Conservation (phyloP, 1,284 basidiomycete species). For the Singerocomus rubriflavus region DNA sequence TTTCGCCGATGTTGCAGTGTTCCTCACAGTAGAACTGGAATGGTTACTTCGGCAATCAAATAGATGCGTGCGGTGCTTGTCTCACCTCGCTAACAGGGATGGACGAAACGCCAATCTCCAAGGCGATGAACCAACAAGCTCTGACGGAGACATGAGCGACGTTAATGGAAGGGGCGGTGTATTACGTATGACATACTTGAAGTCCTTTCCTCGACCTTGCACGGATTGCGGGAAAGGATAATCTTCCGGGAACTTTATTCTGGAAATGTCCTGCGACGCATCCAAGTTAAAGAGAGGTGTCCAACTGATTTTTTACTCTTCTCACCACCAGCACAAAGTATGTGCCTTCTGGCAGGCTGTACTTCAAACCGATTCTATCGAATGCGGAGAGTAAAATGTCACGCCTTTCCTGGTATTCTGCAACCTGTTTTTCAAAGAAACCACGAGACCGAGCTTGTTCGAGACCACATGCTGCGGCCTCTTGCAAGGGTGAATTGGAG, state of each 20-base stretch:
- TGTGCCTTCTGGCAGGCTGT: conserved; percentile 83
- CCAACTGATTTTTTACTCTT: not conserved
- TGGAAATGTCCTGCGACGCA: conserved; percentile 69
- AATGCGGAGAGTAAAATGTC: conserved; percentile 73
- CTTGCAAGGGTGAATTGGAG: conserved; percentile 88
- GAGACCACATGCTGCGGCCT: conserved; percentile 86
- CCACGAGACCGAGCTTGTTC: conserved; percentile 68
- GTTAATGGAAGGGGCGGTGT: not conserved
- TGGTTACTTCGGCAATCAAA: not conserved
- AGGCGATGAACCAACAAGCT: conserved; percentile 88
- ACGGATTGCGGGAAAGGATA: conserved; percentile 81
- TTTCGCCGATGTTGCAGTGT: conserved; percentile 82
- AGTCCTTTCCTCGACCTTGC: conserved; percentile 82
- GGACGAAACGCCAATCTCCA: conserved; percentile 84
- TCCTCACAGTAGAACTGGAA: conserved; percentile 85
- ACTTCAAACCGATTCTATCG: conserved; percentile 83
- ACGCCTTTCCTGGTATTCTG: conserved; percentile 83
- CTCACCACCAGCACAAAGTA: conserved; percentile 87
- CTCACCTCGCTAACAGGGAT: conserved; percentile 92
- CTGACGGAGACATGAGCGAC: conserved; percentile 36
- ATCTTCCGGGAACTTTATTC: conserved; percentile 76
- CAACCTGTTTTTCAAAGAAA: conserved; percentile 80
- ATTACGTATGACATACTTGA: conserved; percentile 51
- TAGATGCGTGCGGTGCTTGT: conserved; percentile 7
- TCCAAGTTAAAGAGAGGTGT: conserved; percentile 4